phyloP scores from a whole-genome alignment of 2,329 filamentous ascomycete species.

The Teratosphaeria zuluensis region DNA sequence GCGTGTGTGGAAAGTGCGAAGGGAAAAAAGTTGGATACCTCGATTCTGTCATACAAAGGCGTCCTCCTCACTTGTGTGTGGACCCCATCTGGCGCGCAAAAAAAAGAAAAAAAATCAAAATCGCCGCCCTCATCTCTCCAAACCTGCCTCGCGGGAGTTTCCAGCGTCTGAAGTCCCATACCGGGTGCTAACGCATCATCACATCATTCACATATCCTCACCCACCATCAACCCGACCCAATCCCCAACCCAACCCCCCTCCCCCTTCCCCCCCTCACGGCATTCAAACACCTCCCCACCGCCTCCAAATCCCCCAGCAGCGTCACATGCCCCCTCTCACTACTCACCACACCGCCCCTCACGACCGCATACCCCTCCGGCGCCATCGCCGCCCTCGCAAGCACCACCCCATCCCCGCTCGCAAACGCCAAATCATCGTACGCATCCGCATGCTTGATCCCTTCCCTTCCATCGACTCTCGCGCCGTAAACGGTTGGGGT shows the following conservation, averaged over 20 bases:
- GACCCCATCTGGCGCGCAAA: too few relatives aligned
- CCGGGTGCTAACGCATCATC: too few relatives aligned
- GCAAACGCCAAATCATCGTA: slow-evolving; percentile 85
- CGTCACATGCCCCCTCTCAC: slow-evolving; percentile 78
- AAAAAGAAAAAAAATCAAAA: too few relatives aligned
- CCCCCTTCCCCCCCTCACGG: slow-evolving; percentile 54
- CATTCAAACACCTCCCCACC: slow-evolving; percentile 63
- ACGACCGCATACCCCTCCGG: slow-evolving; percentile 65
- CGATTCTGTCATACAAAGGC: too few relatives aligned
- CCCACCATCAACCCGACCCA: too few relatives aligned
- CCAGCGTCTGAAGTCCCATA: too few relatives aligned
- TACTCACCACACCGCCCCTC: slow-evolving; percentile 66
- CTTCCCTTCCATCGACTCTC: slow-evolving; percentile 61
- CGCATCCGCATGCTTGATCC: slow-evolving; percentile 63
- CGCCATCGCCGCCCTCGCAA: slow-evolving; percentile 77
- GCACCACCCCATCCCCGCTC: slow-evolving; percentile 78
- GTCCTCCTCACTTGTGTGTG: too few relatives aligned
- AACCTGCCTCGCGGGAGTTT: too few relatives aligned
- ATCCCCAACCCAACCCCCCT: slow-evolving; percentile 62
- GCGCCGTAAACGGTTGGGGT: slow-evolving; percentile 79
- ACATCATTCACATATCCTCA: too few relatives aligned
- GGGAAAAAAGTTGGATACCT: too few relatives aligned
- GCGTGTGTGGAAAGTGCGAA: too few relatives aligned
- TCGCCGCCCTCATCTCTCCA: too few relatives aligned
- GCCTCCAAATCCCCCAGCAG: slow-evolving; percentile 76